phyloP scores from a whole-genome alignment of 2,329 filamentous ascomycete genomes.

The Monosporascus sp. region DNA sequence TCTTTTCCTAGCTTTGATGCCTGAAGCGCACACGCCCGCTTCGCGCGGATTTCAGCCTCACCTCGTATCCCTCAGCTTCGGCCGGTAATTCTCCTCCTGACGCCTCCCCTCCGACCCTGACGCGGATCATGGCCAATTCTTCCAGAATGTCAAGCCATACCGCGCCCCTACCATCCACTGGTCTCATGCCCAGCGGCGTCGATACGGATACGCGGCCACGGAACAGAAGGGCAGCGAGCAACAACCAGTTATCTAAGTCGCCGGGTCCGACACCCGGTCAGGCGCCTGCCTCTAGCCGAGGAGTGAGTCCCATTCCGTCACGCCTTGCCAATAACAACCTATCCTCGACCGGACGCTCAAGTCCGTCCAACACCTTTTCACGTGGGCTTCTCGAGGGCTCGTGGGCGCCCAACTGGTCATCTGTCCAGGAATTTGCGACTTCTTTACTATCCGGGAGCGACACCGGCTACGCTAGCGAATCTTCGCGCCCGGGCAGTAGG shows the following conservation, averaged over 20 bases:
- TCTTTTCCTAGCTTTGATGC: slow-evolving; percentile 18
- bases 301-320: slow-evolving; percentile 44
- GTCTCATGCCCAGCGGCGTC: slow-evolving; percentile 36
- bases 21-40: slow-evolving; percentile 16
- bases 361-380: slow-evolving; percentile 28
- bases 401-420: slow-evolving; percentile 50
- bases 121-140: slow-evolving; percentile 22
- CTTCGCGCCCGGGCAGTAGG: slow-evolving; percentile 25
- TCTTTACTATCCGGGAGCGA: slow-evolving; percentile 33
- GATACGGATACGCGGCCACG: slow-evolving; percentile 42
- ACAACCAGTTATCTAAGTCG: slow-evolving; percentile 18
- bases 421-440: slow-evolving; percentile 49
- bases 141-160: slow-evolving; percentile 16
- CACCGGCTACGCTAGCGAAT: slow-evolving; percentile 28
- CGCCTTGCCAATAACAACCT: slow-evolving; percentile 28
- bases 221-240: slow-evolving; percentile 40
- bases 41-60: slow-evolving; percentile 21
- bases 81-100: background rate
- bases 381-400: slow-evolving; percentile 44
- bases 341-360: slow-evolving; percentile 20
- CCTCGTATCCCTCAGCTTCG: slow-evolving; percentile 10
- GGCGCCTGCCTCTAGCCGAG: slow-evolving; percentile 37
- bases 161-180: slow-evolving; percentile 40
- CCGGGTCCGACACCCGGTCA: slow-evolving; percentile 31
- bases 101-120: background rate